Conservation (phyloP, 208 protist species). For the Leishmania aethiopica region DNA sequence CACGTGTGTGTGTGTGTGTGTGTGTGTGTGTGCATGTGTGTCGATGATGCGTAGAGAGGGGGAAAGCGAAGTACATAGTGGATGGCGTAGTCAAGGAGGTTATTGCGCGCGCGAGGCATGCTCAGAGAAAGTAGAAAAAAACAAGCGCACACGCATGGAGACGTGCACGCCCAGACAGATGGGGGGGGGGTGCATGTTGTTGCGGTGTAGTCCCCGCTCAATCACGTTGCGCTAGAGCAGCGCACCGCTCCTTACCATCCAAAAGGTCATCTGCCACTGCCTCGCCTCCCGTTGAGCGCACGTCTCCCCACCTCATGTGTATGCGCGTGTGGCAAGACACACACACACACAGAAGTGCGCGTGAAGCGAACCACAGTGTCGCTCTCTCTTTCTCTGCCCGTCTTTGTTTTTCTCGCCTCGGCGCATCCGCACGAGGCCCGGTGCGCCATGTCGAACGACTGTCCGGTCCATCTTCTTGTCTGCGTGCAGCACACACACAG, state of each 20-base stretch:
- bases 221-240: neutral
- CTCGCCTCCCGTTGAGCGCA: neutral
- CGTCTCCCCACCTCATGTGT: neutral
- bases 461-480: neutral
- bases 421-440: neutral
- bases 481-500: neutral
- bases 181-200: neutral
- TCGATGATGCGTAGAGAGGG: neutral
- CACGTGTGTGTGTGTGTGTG: neutral
- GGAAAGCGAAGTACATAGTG: neutral
- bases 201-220: neutral
- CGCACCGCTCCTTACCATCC: neutral
- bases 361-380: neutral
- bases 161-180: neutral
- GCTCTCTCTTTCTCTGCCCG: neutral
- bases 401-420: too few species aligned
- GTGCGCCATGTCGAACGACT: too few species aligned
- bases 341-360: neutral
- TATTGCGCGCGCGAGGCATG: neutral
- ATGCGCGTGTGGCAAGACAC: neutral
- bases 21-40: too few species aligned
- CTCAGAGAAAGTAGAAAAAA: neutral
- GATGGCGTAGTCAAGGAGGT: neutral
- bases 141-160: neutral
- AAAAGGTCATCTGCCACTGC: neutral